Conservation (phyloP, 1,284 basidiomycete species). For the Sanguinoderma infundibulare region DNA sequence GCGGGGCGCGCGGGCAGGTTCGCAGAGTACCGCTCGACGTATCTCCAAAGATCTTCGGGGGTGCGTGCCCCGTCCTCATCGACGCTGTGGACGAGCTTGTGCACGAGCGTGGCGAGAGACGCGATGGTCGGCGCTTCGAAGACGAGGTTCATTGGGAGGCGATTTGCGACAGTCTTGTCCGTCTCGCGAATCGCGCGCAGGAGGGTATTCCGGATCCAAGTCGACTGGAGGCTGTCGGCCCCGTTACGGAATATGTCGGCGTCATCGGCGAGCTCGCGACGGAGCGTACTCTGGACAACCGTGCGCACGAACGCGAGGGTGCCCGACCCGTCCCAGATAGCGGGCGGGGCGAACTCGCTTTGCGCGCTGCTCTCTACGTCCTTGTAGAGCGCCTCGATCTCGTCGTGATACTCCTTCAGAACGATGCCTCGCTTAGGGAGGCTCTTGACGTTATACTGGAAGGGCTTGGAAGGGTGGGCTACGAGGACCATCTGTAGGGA, state of each 20-base stretch:
- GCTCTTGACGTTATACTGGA: constrained; percentile 42
- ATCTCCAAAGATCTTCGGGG: constrained; percentile 6
- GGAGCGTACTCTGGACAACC: constrained; percentile 34
- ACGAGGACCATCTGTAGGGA: constrained; percentile 40
- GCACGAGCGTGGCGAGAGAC: constrained; percentile 27
- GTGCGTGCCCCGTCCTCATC: constrained; percentile 8
- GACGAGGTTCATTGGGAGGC: constrained; percentile 38
- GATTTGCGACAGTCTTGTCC: constrained; percentile 26
- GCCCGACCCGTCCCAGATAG: constrained; percentile 31
- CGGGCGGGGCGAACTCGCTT: constrained; percentile 33
- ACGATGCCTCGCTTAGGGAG: constrained; percentile 38
- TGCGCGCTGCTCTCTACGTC: constrained; percentile 33
- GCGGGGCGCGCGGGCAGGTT: constrained; percentile 20
- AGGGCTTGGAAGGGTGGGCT: constrained; percentile 36
- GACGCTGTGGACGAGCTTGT: not conserved
- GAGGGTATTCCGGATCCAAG: constrained; percentile 45
- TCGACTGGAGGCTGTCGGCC: constrained; percentile 47
- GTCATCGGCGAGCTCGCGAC: constrained; percentile 28
- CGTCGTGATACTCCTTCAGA: constrained; percentile 38
- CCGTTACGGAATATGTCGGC: constrained; percentile 47
- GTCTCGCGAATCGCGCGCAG: constrained; percentile 37
- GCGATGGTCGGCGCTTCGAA: constrained; percentile 41
- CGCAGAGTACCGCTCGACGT: constrained; percentile 23
- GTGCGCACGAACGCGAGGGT: constrained; percentile 34
- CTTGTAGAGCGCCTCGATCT: constrained; percentile 41